Percentiles rank a stretch among this genome's conserved stretches.
phyloP scores from a whole-genome alignment of 2,329 filamentous ascomycete species.

The Penicillium freii region DNA sequence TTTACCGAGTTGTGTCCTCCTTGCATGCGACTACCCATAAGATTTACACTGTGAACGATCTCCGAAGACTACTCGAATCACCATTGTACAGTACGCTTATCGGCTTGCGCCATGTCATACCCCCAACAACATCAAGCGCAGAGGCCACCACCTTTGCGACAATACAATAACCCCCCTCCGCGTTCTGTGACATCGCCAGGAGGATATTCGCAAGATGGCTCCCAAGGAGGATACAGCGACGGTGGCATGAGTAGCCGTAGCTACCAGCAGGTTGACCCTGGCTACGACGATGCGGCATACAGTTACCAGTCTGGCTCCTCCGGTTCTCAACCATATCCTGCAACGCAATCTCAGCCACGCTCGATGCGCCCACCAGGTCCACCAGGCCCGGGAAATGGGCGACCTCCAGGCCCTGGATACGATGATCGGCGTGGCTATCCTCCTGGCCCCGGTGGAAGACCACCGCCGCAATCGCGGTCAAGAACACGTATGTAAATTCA shows the following conservation, averaged over 20 bases:
- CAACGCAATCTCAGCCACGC: conserved; percentile 30
- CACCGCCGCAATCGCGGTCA: conserved; percentile 32
- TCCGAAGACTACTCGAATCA: background rate
- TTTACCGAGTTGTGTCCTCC: background rate
- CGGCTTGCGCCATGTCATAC: conserved; percentile 37
- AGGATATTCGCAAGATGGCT: conserved; percentile 29
- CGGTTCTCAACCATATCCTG: conserved; percentile 26
- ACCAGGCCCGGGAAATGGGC: conserved; percentile 29
- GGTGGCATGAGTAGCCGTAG: conserved; percentile 29
- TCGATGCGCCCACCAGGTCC: conserved; percentile 33
- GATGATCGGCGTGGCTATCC: conserved; percentile 28
- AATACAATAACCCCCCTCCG: conserved; percentile 26
- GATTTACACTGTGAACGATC: background rate
- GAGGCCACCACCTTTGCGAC: conserved; percentile 35
- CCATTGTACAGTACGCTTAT: background rate
- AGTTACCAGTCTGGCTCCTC: conserved; percentile 29
- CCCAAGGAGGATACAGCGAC: conserved; percentile 28
- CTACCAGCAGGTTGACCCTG: conserved; percentile 23
- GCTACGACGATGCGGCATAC: conserved; percentile 30
- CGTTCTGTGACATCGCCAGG: conserved; percentile 22
- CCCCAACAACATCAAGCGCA: conserved; percentile 32
- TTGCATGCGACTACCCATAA: conserved; percentile 3
- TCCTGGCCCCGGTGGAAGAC: conserved; percentile 26
- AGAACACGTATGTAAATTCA: conserved; percentile 34
- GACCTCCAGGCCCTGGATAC: conserved; percentile 25